A percentile compares a stretch with the other conserved stretches of the same genome.
These are phyloP conservation scores for Aspergillus avenaceus DNA, from an alignment of 495 filamentous ascomycete genomes.

Conservation along the genomic window DNA sequence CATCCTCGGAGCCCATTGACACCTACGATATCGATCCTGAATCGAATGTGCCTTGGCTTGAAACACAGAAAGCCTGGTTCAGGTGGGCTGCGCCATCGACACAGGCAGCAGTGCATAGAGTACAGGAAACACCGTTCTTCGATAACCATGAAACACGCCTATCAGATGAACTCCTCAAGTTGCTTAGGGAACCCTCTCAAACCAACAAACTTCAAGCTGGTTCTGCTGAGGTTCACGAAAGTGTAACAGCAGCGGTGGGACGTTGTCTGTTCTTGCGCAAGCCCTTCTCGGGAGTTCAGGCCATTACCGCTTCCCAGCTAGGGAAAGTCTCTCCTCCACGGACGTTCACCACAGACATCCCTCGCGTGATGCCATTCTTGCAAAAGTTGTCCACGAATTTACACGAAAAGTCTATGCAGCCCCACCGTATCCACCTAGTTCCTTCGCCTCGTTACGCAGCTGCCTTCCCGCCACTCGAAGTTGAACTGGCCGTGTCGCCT, in stretches of 20 bases:
- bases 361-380: slow-evolving; percentile 26
- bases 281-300: slow-evolving; percentile 12
- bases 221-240: slow-evolving; percentile 21
- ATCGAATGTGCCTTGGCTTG: slow-evolving; percentile 24
- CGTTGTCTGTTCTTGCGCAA: slow-evolving; percentile 36
- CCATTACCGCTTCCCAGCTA: slow-evolving; percentile 28
- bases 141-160: slow-evolving; percentile 29
- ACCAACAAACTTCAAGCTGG: neutral
- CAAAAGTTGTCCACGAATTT: slow-evolving; percentile 15
- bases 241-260: slow-evolving; percentile 36
- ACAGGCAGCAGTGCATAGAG: slow-evolving; percentile 10
- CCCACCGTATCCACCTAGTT: slow-evolving; percentile 28
- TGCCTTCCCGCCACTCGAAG: slow-evolving; percentile 31
- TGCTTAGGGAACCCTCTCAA: slow-evolving; percentile 20
- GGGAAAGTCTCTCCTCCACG: slow-evolving; percentile 27
- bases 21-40: slow-evolving; percentile 19
- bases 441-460: slow-evolving; percentile 23
- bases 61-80: slow-evolving; percentile 35
- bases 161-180: slow-evolving; percentile 32
- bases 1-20: slow-evolving; percentile 21
- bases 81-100: slow-evolving; percentile 34
- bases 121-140: slow-evolving; percentile 22
- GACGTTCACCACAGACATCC: slow-evolving; percentile 30
- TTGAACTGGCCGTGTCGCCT: slow-evolving; percentile 17
- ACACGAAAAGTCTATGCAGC: slow-evolving; percentile 3